Base-by-base conservation (phyloP, 257 asterid species). In the Eucommia ulmoides region DNA sequence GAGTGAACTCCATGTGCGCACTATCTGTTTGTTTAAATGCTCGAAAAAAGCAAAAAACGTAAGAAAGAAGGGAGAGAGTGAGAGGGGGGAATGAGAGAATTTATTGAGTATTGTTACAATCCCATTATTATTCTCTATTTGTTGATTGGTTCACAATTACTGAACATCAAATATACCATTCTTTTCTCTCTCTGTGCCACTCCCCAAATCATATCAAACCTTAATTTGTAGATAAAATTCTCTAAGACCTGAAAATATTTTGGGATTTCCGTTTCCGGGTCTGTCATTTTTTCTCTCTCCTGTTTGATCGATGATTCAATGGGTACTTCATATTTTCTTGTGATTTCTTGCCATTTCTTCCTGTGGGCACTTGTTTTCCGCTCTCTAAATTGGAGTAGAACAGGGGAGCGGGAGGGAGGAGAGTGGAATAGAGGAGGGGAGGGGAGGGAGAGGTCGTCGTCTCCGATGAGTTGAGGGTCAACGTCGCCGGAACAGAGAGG, bases 101-200 rank as follows among this genome's bases (percentile, higher is more conserved):
- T 38, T 16, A 42, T 16, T 42, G n/a, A 19, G 10, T 8, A 2
- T 9, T 4, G 6, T 6, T 2, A 1, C 20, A 8, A 42, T 2
- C 8, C 8, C 2, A 5, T 38, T 24, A 11, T 57, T 44, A 24
- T 22, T 18, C n/a, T 49, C 26, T 18, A 18, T 45, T 19, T 1
- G 48, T 26, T 20, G 12, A 51, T 16, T 42, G 48, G 35, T 59
- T 42, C 23, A 20, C 51, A 23, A 79, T 79, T 81, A 70, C 66
- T 52, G 23, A 11, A 35, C 22, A 22, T 19, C 42, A 1, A 5
- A 16, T 16, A 7, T 2, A 3, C 8, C 48, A 10, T 3, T 42
- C 15, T 7, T 29, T 33, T 35, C 23, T 8, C 45, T 24, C 26
- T 29, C 7, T 29, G 38, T 29, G 18, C 55, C 19, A 33, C 24